Evolutionary conservation across 345 rosid species (phyloP), one percentile per base, ranked within the genome.

Genomic region (Moricandia moricandioides): DNA sequence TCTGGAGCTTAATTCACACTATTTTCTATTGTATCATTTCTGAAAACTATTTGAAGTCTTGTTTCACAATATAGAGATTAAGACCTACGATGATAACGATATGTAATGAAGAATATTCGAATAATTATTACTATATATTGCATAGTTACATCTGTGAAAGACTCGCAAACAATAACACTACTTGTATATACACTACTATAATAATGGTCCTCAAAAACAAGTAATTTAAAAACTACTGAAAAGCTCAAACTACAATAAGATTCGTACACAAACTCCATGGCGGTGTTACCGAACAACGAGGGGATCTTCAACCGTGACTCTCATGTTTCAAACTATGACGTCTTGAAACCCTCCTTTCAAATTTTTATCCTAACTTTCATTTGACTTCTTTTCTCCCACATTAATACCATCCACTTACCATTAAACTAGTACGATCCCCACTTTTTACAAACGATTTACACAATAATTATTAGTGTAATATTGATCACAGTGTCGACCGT

Each of bases 251-350:
- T 66, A 72, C 81, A 78, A 78, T 78, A 78, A 78, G 77, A 72
- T 78, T 78, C 77, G 73, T n/a, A 78, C 77, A 78, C 69, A 60
- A 78, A 72, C 73, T 67, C 73, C 63, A 60, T 66, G 68, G 69
- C 64, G 77, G 17, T 66, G 51, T 59, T 78, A 67, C 58, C 81
- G 33, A 78, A 78, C 68, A 71, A 71, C 77, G 76, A 77, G 81
- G 81, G 81, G 81, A 78, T 78, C 77, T 58, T 71, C 77, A 78
- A 78, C 51, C 66, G 75, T 70, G 80, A 70, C 80, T 52, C 71
- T 77, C 18, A 59, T 78, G 77, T 78, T 78, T 71, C 68, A 65
- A 65, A 78, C 54, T 33, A 65, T 71, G 77, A 71, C 77, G 77
- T 58, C 72, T 78, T 57, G 16, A 57, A n/a, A n/a, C 52, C 9